These are phyloP conservation scores for Hordeum marinum DNA, from an alignment of 176 grass and related monocot species.

Conservation along the genomic window DNA sequence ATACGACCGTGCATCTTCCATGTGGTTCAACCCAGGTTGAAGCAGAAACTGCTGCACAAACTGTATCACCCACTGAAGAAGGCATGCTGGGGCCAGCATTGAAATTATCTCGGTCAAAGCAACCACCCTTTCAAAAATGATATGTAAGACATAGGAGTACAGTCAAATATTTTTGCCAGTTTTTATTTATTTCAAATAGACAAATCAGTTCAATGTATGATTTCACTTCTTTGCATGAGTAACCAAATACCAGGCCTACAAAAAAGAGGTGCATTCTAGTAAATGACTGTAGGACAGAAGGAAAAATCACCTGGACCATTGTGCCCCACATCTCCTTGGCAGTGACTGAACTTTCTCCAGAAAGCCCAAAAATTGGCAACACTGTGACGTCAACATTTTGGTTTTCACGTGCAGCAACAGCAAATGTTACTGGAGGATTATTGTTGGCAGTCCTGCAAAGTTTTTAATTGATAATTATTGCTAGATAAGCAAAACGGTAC, in stretches of 20 bases:
- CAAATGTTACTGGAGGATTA: constrained; percentile 95
- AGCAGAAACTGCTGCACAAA: constrained; percentile 92
- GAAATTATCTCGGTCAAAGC: constrained; percentile 84
- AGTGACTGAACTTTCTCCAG: constrained; percentile 74
- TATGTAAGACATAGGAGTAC: constrained; percentile 4
- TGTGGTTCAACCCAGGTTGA: constrained; percentile 95
- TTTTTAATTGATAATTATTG: constrained; percentile 24
- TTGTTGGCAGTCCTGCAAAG: constrained; percentile 72
- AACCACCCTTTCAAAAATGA: constrained; percentile 63
- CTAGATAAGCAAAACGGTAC: background rate
- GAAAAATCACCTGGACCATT: constrained; percentile 60
- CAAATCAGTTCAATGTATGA: background rate
- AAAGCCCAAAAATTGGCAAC: constrained; percentile 84
- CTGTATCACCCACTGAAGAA: constrained; percentile 61
- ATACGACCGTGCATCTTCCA: constrained; percentile 80
- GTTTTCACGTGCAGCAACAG: constrained; percentile 81
- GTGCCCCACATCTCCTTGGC: constrained; percentile 89
- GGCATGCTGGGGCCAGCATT: constrained; percentile 55
- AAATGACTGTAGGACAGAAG: background rate
- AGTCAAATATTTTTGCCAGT: constrained; percentile 5
- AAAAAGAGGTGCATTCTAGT: background rate
- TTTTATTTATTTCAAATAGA: constrained; percentile 15
- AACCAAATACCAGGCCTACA: constrained; percentile 4
- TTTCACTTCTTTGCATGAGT: background rate
- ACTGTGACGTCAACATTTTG: constrained; percentile 91